Percentiles rank a stretch among this genome's conserved stretches.
These are phyloP conservation scores for Phytophthora litchii DNA, from an alignment of 352 stramenopile species.

Conservation along the genomic window DNA sequence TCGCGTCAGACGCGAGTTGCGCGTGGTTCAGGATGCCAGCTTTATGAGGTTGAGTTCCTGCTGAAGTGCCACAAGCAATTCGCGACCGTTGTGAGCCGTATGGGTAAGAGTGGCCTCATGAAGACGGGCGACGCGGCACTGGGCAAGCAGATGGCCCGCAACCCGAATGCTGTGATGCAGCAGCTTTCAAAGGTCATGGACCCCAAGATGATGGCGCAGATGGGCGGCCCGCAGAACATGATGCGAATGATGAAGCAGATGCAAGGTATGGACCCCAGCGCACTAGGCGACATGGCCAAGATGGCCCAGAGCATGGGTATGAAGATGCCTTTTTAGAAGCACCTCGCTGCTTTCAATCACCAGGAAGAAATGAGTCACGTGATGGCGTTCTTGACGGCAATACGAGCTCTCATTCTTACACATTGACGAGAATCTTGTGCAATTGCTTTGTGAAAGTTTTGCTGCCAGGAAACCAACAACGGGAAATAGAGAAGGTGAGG, in stretches of 20 bases:
- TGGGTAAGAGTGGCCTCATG: constrained; percentile 97
- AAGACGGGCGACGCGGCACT: constrained; percentile 87
- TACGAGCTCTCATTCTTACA: constrained; percentile 33
- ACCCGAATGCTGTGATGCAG: constrained; percentile 97
- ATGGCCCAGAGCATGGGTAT: constrained; percentile 77
- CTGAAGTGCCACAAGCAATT: constrained; percentile 97
- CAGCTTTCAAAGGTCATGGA: constrained; percentile 95
- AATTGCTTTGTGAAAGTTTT: constrained; percentile 13
- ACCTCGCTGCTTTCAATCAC: not conserved
- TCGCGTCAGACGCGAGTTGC: constrained; percentile 90
- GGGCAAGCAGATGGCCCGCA: constrained; percentile 95
- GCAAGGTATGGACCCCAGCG: constrained; percentile 81
- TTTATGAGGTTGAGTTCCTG: constrained; percentile 92
- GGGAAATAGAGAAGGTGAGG: constrained; percentile 10
- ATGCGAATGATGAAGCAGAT: constrained; percentile 96
- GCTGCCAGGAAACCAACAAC: not conserved
- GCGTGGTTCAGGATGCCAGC: constrained; percentile 88
- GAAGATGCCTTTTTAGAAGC: constrained; percentile 80
- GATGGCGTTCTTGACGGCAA: constrained; percentile 19
- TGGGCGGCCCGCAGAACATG: constrained; percentile 84
- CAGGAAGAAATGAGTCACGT: constrained; percentile 17
- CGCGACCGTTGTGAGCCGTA: constrained; percentile 94
- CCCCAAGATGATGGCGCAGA: constrained; percentile 92
- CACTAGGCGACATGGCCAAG: constrained; percentile 80
- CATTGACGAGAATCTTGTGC: constrained; percentile 18